Evolutionary conservation across 352 stramenopile genomes (phyloP).

Genomic region (Phytophthora agathidicida): DNA sequence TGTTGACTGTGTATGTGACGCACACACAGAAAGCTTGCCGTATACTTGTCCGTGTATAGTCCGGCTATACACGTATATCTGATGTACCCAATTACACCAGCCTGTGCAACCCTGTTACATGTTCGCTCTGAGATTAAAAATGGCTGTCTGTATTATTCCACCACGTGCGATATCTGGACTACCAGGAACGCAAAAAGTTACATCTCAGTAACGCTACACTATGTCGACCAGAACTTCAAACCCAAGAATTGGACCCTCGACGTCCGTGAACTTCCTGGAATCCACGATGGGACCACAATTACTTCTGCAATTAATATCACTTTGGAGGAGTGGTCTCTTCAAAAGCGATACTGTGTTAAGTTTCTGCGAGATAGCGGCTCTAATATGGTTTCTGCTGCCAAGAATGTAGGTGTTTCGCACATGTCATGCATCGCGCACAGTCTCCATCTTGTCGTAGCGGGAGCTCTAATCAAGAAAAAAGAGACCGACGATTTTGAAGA

Average conservation of each 20-base stretch:
- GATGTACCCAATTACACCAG: too few species aligned
- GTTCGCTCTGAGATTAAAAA: too few species aligned
- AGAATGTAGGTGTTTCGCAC: neutral
- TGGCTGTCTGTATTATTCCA: constrained; percentile 7
- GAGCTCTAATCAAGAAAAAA: constrained; percentile 9
- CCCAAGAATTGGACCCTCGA: constrained; percentile 9
- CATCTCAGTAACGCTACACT: constrained; percentile 19
- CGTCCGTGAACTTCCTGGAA: constrained; percentile 10
- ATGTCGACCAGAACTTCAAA: neutral
- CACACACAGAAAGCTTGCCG: too few species aligned
- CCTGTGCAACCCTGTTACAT: too few species aligned
- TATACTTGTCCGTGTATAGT: too few species aligned
- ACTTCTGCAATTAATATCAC: constrained; percentile 2
- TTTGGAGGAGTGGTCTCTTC: neutral
- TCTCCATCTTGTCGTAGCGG: constrained; percentile 17
- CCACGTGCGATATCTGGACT: constrained; percentile 21
- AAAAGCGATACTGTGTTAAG: neutral
- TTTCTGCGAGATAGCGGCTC: constrained; percentile 1
- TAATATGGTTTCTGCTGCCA: constrained; percentile 9
- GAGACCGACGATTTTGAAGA: too few species aligned
- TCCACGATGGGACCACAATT: constrained; percentile 5
- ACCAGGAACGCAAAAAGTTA: constrained; percentile 5
- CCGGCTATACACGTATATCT: too few species aligned
- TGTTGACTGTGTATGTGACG: too few species aligned
- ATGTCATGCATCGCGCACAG: constrained; percentile 16